phyloP scores from a whole-genome alignment of 371 early-diverging fungal genomes.

The Mucor circinelloides region DNA sequence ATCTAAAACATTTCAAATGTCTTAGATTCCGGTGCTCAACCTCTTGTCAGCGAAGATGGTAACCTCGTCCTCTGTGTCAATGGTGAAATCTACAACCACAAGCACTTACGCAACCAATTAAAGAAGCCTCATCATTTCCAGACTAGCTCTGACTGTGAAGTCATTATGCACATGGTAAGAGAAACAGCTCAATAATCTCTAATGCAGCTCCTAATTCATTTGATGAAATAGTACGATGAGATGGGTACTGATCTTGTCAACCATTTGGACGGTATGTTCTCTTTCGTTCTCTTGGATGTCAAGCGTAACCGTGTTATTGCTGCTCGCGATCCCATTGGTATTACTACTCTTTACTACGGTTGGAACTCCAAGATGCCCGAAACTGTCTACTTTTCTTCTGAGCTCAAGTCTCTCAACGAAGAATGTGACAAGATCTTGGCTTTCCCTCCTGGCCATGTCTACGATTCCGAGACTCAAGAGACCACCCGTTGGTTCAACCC shows the following conservation, averaged over 20 bases:
- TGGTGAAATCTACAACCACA: conserved; percentile 98
- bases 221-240: conserved; percentile 75
- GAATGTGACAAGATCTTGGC: conserved; percentile 94
- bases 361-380: conserved; percentile 81
- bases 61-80: conserved; percentile 87
- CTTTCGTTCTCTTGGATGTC: conserved; percentile 89
- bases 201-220: background rate
- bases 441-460: conserved; percentile 95
- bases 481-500: conserved; percentile 90
- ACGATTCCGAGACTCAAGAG: conserved; percentile 74
- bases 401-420: conserved; percentile 92
- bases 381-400: conserved; percentile 90
- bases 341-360: conserved; percentile 96
- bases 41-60: conserved; percentile 87
- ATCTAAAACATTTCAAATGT: background rate
- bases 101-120: conserved; percentile 74
- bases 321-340: conserved; percentile 96
- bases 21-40: conserved; percentile 58
- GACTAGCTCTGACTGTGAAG: conserved; percentile 97
- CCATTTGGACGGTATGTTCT: conserved; percentile 94
- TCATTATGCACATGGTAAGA: conserved; percentile 90
- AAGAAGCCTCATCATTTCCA: conserved; percentile 76
- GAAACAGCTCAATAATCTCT: background rate
- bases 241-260: conserved; percentile 78
- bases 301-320: conserved; percentile 82